Base-by-base conservation (phyloP, 1,284 basidiomycete genomes). In the Boletus smithii region DNA sequence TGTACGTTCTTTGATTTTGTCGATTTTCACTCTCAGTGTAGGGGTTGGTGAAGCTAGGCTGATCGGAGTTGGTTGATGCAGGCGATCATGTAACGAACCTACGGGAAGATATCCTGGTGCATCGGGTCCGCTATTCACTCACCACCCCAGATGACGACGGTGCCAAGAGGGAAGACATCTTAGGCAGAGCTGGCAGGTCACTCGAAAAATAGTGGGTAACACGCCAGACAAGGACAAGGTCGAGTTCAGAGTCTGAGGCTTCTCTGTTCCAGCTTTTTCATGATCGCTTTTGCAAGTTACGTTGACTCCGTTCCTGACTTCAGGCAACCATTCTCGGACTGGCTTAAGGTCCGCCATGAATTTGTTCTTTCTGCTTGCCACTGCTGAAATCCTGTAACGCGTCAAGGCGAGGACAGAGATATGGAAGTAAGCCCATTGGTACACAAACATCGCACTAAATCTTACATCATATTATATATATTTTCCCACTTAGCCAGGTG, bases 201-300 rank as follows among this genome's bases (percentile, higher is more conserved):
- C 64, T 91, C 37, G 88, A 91, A 69, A 89, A 90, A 78, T 91
- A 91, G 88, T 89, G 56, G 42, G 77, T 67, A 10, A 26, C 14
- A 17, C 16, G 2, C 26, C 22, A 30, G 40, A 33, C 8, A 16
- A 27, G 23, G 41, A 30, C 8, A 20, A 32, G 16, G n/a, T 37
- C 13, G 29, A 44, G 33, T 42, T 29, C 33, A 33, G 34, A 42
- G 22, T 32, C 45, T 50, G 37, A 55, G 36, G 13, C 18, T 40
- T 36, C 8, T n/a, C 8, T 24, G 8, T 41, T 26, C 27, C 49
- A 91, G 88, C 62, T 97, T 97, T 72, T 98, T 98, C 71, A 81
- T 95, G 53, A 90, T 99, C 50, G 90, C 91, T 0, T 99, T 98
- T 62, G 88, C 94, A 2, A 91, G 85, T 52, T 99, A 92, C 59